Evolutionary conservation across 495 filamentous ascomycete genomes (phyloP).

Genomic region (Tirmania nivea): DNA sequence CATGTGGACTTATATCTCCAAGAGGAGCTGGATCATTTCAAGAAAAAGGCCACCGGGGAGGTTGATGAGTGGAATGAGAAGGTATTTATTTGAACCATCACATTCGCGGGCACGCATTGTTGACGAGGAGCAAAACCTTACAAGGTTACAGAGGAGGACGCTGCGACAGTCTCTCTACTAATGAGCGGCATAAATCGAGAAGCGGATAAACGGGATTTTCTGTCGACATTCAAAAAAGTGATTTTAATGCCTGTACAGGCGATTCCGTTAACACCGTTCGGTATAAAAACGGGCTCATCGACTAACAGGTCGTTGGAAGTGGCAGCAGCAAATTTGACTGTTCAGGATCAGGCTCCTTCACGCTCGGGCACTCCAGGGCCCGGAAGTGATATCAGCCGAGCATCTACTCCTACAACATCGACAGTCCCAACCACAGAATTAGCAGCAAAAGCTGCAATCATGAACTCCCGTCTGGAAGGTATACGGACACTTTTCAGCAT

Average conservation of each 20-base stretch:
- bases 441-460: conserved; percentile 86
- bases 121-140: background rate
- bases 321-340: background rate
- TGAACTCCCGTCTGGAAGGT: conserved; percentile 82
- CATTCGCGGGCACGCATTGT: background rate
- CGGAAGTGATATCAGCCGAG: background rate
- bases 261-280: conserved; percentile 41
- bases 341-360: background rate
- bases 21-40: conserved; percentile 78
- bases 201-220: conserved; percentile 86
- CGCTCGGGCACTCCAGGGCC: conserved; percentile 2
- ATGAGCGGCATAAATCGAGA: conserved; percentile 89
- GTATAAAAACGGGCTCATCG: conserved; percentile 23
- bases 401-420: background rate
- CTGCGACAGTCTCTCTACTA: conserved; percentile 74
- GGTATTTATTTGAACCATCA: conserved; percentile 24
- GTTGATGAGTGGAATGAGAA: conserved; percentile 78
- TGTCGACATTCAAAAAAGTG: conserved; percentile 94
- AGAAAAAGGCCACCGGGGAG: conserved; percentile 45
- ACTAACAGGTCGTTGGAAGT: conserved; percentile 26
- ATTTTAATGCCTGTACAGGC: conserved; percentile 96
- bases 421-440: conserved; percentile 57
- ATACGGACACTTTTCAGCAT: conserved; percentile 90
- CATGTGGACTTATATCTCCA: conserved; percentile 84
- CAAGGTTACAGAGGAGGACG: conserved; percentile 44